Conservation (phyloP, 2,329 filamentous ascomycete species). For the Colletotrichum salicis region DNA sequence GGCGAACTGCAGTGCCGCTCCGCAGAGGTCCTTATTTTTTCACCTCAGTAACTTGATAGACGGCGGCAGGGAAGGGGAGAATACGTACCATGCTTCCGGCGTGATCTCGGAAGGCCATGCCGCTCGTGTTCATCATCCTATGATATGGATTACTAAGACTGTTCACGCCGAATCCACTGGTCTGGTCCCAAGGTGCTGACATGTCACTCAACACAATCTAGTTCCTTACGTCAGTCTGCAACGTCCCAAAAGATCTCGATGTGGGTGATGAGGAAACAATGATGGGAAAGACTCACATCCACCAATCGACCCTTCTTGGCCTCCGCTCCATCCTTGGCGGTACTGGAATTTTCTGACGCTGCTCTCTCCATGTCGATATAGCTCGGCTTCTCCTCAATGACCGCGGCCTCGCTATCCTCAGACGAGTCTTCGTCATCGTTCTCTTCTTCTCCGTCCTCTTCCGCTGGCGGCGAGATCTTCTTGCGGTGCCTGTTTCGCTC, state of each 20-base stretch:
- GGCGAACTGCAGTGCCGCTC: constrained; percentile 84
- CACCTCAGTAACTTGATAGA: background rate
- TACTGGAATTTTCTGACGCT: constrained; percentile 38
- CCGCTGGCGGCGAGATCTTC: constrained; percentile 10
- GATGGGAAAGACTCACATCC: constrained; percentile 64
- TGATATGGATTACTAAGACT: constrained; percentile 94
- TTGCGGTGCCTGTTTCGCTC: constrained; percentile 64
- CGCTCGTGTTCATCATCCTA: constrained; percentile 99
- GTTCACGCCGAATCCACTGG: constrained; percentile 80
- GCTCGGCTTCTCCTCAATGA: constrained; percentile 59
- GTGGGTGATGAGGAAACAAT: background rate
- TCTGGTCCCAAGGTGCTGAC: constrained; percentile 95
- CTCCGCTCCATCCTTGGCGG: constrained; percentile 45
- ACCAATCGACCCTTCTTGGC: constrained; percentile 62
- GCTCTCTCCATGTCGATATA: constrained; percentile 75
- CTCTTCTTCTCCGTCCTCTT: constrained; percentile 17
- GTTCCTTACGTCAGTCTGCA: constrained; percentile 30
- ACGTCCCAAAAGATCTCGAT: background rate
- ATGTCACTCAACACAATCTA: constrained; percentile 96
- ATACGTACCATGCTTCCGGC: constrained; percentile 88
- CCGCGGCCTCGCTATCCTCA: constrained; percentile 33
- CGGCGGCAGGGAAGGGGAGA: background rate
- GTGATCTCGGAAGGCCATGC: constrained; percentile 87
- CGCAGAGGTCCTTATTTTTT: constrained; percentile 80
- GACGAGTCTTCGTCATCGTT: constrained; percentile 35